phyloP scores from a whole-genome alignment of 2,329 filamentous ascomycete species.

The Aspergillus neoniger region DNA sequence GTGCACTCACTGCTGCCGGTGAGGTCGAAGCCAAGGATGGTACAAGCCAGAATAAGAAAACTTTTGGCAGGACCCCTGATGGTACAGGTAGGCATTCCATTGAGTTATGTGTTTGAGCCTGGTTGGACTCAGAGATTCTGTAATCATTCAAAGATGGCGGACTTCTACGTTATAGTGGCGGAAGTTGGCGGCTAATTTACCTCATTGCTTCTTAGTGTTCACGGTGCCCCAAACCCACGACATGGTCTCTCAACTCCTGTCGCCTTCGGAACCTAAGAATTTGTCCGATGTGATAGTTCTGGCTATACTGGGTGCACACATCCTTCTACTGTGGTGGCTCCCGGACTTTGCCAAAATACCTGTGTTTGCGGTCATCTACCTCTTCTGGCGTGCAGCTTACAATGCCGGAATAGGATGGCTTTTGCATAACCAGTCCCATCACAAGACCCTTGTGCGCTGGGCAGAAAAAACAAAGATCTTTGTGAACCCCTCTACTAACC shows the following conservation, averaged over 20 bases:
- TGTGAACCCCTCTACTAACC: slow-evolving; percentile 75
- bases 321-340: slow-evolving; percentile 71
- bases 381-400: slow-evolving; percentile 91
- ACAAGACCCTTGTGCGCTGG: slow-evolving; percentile 83
- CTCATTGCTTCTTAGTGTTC: slow-evolving; percentile 67
- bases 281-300: slow-evolving; percentile 81
- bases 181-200: slow-evolving; percentile 8
- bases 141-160: not conserved
- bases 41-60: slow-evolving; percentile 66
- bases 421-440: slow-evolving; percentile 84
- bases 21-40: slow-evolving; percentile 49
- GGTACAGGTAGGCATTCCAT: slow-evolving; percentile 71
- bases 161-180: not conserved
- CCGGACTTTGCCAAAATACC: slow-evolving; percentile 70
- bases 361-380: slow-evolving; percentile 77
- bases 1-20: slow-evolving; percentile 40
- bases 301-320: slow-evolving; percentile 72
- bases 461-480: slow-evolving; percentile 84
- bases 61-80: slow-evolving; percentile 86
- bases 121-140: not conserved
- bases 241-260: slow-evolving; percentile 97
- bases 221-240: slow-evolving; percentile 95
- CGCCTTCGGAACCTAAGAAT: slow-evolving; percentile 94
- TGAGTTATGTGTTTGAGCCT: not conserved
- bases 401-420: slow-evolving; percentile 92